Evolutionary conservation across 495 filamentous ascomycete genomes (phyloP).

Genomic region (Lichina pygmaea): DNA sequence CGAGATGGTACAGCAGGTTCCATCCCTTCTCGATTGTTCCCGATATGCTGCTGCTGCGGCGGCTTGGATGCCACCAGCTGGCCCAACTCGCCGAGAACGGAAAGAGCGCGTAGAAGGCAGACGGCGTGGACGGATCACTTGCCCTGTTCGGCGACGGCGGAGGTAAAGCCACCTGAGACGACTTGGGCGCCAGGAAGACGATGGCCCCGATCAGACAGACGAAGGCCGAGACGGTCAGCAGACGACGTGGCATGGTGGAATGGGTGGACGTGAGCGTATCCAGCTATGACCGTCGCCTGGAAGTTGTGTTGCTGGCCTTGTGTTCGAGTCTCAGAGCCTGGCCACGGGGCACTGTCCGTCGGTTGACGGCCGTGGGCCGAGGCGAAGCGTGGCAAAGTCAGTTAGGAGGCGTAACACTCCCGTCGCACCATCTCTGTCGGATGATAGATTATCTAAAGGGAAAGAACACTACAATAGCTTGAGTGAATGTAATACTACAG

Average conservation of each 20-base stretch:
- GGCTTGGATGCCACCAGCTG: slow-evolving; percentile 9
- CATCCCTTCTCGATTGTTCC: slow-evolving; percentile 9
- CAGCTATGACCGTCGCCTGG: too few relatives aligned
- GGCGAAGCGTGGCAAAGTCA: too few relatives aligned
- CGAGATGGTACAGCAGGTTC: slow-evolving; percentile 29
- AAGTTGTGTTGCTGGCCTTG: too few relatives aligned
- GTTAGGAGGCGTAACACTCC: too few relatives aligned
- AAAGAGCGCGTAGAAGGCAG: background rate
- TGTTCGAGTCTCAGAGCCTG: too few relatives aligned
- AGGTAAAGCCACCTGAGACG: slow-evolving; percentile 7
- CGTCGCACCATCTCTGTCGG: too few relatives aligned
- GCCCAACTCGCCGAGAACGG: slow-evolving; percentile 7
- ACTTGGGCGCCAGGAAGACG: slow-evolving; percentile 14
- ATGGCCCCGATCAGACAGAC: slow-evolving; percentile 21
- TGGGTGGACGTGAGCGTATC: too few relatives aligned
- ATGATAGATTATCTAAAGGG: too few relatives aligned
- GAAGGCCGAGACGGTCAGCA: slow-evolving; percentile 11
- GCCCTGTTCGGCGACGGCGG: slow-evolving; percentile 2
- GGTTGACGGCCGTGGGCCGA: too few relatives aligned
- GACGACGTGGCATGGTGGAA: background rate
- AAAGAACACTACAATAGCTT: too few relatives aligned
- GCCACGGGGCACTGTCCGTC: too few relatives aligned
- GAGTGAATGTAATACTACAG: too few relatives aligned
- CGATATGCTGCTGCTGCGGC: background rate
- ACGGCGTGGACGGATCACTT: slow-evolving; percentile 1